phyloP scores from a whole-genome alignment of 1,284 basidiomycete species.

The Ustilago nuda region DNA sequence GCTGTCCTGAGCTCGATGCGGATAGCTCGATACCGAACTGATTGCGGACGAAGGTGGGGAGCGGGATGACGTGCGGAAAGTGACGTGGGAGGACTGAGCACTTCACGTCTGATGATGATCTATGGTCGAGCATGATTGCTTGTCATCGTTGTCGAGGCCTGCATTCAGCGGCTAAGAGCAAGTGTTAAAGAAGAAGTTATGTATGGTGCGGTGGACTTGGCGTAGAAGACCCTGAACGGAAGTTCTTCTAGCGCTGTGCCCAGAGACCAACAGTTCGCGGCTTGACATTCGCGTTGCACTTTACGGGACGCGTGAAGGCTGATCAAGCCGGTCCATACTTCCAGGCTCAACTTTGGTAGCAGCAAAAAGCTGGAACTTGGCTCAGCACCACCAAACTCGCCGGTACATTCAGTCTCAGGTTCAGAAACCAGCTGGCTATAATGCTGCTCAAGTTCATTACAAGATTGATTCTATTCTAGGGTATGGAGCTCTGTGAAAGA shows the following conservation, averaged over 20 bases:
- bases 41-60: constrained; percentile 25
- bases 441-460: neutral
- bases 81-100: constrained; percentile 32
- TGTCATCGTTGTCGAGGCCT: neutral
- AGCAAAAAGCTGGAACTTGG: neutral
- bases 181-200: neutral
- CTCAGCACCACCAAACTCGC: neutral
- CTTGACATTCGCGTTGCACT: constrained; percentile 12
- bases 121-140: constrained; percentile 5
- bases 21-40: constrained; percentile 20
- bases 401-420: neutral
- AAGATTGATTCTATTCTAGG: constrained; percentile 9
- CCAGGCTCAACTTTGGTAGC: neutral
- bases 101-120: neutral
- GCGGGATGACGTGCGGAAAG: constrained; percentile 20
- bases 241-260: neutral
- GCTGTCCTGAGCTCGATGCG: constrained; percentile 17
- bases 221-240: constrained; percentile 13
- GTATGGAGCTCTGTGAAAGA: constrained; percentile 6
- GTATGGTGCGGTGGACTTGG: neutral
- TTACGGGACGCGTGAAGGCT: constrained; percentile 15
- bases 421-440: neutral
- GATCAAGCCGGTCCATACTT: neutral
- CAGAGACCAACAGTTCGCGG: constrained; percentile 13
- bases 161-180: neutral